Evolutionary conservation across 1,139 yeast species (phyloP).

Genomic region (Wickerhamiella infanticola): DNA sequence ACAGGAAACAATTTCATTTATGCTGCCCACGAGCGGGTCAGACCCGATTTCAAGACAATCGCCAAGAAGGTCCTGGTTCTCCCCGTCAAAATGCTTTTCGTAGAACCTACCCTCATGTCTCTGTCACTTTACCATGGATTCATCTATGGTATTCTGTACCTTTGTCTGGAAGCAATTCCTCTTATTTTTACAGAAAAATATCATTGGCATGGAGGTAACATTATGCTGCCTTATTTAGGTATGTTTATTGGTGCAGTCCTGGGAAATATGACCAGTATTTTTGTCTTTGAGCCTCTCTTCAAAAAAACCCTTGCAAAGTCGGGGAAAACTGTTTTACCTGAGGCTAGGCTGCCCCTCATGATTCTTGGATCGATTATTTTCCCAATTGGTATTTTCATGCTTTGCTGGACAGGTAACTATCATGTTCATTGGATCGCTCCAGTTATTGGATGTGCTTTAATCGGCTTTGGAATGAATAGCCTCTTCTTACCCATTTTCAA

Average conservation of each 20-base stretch:
- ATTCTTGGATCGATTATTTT: conserved; percentile 30
- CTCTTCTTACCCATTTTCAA: conserved; percentile 64
- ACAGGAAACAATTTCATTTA: conserved; percentile 59
- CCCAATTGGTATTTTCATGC: conserved; percentile 49
- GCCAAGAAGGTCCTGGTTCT: conserved; percentile 52
- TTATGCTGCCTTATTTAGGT: conserved; percentile 26
- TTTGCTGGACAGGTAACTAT: conserved; percentile 38
- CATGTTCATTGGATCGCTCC: conserved; percentile 73
- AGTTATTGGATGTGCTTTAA: conserved; percentile 48
- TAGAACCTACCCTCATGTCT: conserved; percentile 59
- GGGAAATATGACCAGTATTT: conserved; percentile 18
- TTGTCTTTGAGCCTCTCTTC: conserved; percentile 7
- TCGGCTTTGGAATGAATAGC: conserved; percentile 61
- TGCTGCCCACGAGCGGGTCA: conserved; percentile 67
- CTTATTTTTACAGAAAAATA: conserved; percentile 45
- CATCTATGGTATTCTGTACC: conserved; percentile 65
- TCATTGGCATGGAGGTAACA: conserved; percentile 40
- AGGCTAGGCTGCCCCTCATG: conserved; percentile 38
- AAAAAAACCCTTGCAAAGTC: conserved; percentile 17
- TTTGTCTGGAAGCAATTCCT: conserved; percentile 66
- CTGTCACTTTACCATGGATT: conserved; percentile 64
- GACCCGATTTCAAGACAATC: conserved; percentile 45
- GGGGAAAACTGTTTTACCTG: conserved; percentile 31
- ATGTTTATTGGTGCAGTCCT: conserved; percentile 36
- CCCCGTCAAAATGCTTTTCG: conserved; percentile 51